Percentiles rank a stretch among this genome's conserved stretches.
These are phyloP conservation scores for Thecaphora frezii DNA, from an alignment of 1,284 basidiomycete species.

Conservation along the genomic window DNA sequence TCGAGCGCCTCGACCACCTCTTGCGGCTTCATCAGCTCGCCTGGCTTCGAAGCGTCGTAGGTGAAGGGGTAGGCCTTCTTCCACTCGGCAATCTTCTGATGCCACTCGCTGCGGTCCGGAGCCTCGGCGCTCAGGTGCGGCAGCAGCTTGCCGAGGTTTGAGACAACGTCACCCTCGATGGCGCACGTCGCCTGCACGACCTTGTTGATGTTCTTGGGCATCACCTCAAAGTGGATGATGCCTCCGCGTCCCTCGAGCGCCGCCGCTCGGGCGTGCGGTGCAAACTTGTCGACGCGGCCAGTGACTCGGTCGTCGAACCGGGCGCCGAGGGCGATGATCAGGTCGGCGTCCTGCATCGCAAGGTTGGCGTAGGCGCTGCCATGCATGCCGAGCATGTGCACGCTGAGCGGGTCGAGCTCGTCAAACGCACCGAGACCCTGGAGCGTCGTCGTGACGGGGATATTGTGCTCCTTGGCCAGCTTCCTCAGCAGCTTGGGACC, in stretches of 20 bases:
- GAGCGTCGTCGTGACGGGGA: conserved; percentile 94
- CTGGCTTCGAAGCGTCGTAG: conserved; percentile 70
- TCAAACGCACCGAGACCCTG: conserved; percentile 95
- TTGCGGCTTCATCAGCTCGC: conserved; percentile 86
- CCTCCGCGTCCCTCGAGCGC: conserved; percentile 84
- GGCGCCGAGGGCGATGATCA: conserved; percentile 93
- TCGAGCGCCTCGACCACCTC: conserved; percentile 93
- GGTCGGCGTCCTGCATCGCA: conserved; percentile 94
- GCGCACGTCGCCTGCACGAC: conserved; percentile 93
- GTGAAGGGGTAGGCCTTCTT: conserved; percentile 89
- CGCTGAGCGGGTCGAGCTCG: conserved; percentile 75
- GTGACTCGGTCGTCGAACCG: conserved; percentile 98
- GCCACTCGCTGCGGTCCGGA: conserved; percentile 70
- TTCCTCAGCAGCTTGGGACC: conserved; percentile 82
- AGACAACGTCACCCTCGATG: conserved; percentile 86
- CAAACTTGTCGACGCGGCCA: conserved; percentile 85
- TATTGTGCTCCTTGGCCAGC: conserved; percentile 82
- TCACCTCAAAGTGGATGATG: conserved; percentile 98
- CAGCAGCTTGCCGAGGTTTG: conserved; percentile 78
- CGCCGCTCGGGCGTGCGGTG: conserved; percentile 84
- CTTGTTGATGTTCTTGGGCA: conserved; percentile 99
- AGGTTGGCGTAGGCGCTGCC: conserved; percentile 95
- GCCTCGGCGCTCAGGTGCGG: conserved; percentile 63
- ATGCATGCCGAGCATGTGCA: conserved; percentile 99
- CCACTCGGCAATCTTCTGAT: conserved; percentile 71